These are phyloP conservation scores for Dunaliella sp. DNA, from an alignment of 139 green algal genomes.

Conservation along the genomic window DNA sequence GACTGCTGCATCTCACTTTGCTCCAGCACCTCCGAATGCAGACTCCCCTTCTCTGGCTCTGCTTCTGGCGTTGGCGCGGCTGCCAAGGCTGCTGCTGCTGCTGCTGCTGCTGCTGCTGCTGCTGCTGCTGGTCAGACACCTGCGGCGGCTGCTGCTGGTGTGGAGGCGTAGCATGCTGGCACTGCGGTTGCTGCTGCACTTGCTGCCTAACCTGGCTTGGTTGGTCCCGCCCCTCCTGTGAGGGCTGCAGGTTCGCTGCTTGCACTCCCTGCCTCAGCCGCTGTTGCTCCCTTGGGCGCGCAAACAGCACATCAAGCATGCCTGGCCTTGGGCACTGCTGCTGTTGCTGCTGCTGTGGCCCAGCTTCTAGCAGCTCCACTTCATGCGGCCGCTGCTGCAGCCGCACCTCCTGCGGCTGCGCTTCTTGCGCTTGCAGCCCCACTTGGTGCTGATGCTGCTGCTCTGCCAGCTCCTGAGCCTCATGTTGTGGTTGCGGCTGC, in stretches of 20 bases:
- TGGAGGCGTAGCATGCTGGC: background rate
- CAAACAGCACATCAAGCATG: too few relatives aligned
- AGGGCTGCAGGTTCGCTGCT: conserved; percentile 12
- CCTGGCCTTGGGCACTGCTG: too few relatives aligned
- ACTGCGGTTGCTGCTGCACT: background rate
- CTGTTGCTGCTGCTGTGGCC: background rate
- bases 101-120: background rate
- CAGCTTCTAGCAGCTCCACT: too few relatives aligned
- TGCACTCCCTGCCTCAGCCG: conserved; percentile 11
- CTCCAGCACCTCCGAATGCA: too few relatives aligned
- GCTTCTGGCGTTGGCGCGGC: background rate
- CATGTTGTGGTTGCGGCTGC: background rate
- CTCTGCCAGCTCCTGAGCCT: too few relatives aligned
- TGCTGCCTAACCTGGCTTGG: background rate
- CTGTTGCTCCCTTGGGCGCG: too few relatives aligned
- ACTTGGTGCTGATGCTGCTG: background rate
- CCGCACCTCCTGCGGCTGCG: too few relatives aligned
- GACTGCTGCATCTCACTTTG: background rate
- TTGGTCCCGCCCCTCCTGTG: conserved; percentile 22
- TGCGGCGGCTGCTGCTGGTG: background rate
- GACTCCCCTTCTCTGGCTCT: background rate
- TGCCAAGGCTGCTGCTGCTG: background rate
- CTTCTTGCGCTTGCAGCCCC: too few relatives aligned
- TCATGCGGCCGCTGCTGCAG: too few relatives aligned
- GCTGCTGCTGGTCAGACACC: background rate